Evolutionary conservation across 1,284 basidiomycete species (phyloP), one percentile per base, ranked within the genome.

Genomic region (Polyporus tsugae): DNA sequence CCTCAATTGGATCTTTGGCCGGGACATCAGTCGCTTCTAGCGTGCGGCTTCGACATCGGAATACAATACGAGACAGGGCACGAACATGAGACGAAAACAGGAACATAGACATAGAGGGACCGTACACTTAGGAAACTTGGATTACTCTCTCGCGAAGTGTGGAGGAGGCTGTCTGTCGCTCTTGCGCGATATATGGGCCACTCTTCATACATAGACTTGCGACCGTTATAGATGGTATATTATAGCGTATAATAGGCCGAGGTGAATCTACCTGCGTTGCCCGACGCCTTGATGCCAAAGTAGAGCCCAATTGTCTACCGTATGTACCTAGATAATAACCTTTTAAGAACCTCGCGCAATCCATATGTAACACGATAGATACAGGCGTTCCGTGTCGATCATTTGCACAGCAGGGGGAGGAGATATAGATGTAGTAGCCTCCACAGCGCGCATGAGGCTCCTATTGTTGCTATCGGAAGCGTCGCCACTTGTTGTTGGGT

Each of bases 21-120:
- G 94, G 19, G 92, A 95, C 78, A 80, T 95, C 60, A 92, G 90
- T 11, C 86, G 92, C 22, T 94, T 95, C 79, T 95, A 79, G 73
- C 44, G 33, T n/a, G 58, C n/a, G 35, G 15, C 35, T 2, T 38
- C 35, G 33, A 19, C 33, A 3, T 17, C 11, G n/a, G 19, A 25
- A 2, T 22, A 19, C 36, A 35, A 36, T 10, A 22, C n/a, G 55
- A 11, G 25, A 15, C 9, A 22, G 36, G 17, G 25, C 9, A 25
- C 22, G 46, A 9, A 25, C 57, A 38, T n/a, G 57, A 29, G 57
- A 38, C 10, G 36, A 15, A n/a, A 38, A 38, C 35, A n/a, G 55
- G 19, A 38, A n/a, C 19, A 17, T 35, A 19, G 17, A 38, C 35
- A 38, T 58, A 6, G 52, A 58, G 25, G 33, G 4, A 33, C 17